Percentiles rank a stretch among this genome's conserved stretches.
These are phyloP conservation scores for Globisporangium camurandrum DNA, from an alignment of 352 stramenopile genomes.

Conservation along the genomic window DNA sequence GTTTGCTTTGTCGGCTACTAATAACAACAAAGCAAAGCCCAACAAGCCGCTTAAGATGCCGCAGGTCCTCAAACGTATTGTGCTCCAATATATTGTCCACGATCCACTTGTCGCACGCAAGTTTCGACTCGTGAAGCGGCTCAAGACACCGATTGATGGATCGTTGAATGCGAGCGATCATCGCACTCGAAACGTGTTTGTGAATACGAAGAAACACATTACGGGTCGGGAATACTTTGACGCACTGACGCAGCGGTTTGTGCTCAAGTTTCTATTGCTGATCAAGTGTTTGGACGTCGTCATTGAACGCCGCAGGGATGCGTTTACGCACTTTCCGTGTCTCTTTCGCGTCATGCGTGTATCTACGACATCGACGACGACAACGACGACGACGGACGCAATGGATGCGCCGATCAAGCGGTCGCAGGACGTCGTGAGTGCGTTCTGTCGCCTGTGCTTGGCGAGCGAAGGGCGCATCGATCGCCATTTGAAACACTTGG, in stretches of 20 bases:
- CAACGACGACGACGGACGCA: constrained; percentile 4
- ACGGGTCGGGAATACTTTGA: constrained; percentile 74
- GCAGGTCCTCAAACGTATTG: constrained; percentile 39
- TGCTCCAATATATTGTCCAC: constrained; percentile 61
- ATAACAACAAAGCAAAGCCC: constrained; percentile 8
- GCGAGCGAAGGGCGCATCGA: constrained; percentile 92
- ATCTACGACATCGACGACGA: constrained; percentile 7
- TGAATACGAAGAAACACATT: constrained; percentile 61
- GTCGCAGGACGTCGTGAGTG: constrained; percentile 86
- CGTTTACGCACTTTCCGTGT: constrained; percentile 79
- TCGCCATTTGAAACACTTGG: constrained; percentile 85
- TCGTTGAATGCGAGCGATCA: constrained; percentile 31
- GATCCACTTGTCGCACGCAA: constrained; percentile 49
- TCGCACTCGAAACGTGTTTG: constrained; percentile 20
- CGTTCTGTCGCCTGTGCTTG: constrained; percentile 91
- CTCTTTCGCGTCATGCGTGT: constrained; percentile 83
- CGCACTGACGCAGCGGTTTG: constrained; percentile 81
- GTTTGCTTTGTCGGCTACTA: constrained; percentile 24
- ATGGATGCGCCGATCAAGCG: constrained; percentile 72
- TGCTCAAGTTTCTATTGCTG: constrained; percentile 90
- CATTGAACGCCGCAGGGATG: constrained; percentile 63
- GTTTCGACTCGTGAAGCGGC: constrained; percentile 62
- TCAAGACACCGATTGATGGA: constrained; percentile 58
- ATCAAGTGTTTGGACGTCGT: constrained; percentile 90
- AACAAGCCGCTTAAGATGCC: constrained; percentile 33